Evolutionary conservation across 306 rosid species (phyloP).

Genomic region (Quercus suber): DNA sequence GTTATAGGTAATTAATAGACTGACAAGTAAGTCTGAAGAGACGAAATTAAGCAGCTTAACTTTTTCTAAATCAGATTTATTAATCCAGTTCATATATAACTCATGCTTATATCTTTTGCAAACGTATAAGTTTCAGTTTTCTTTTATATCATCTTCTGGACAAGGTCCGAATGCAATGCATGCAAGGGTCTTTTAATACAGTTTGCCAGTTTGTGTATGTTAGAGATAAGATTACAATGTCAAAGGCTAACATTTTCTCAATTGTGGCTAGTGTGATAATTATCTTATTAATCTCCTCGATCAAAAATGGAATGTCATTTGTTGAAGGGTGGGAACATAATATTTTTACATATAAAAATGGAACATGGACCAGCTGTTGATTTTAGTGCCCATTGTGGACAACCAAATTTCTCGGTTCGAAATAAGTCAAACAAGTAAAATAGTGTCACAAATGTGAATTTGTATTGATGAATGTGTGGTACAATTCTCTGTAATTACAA

Average conservation of each 20-base stretch:
- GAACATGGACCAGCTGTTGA: slow-evolving; percentile 27
- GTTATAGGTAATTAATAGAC: slow-evolving; percentile 40
- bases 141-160: slow-evolving; percentile 1
- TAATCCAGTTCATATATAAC: slow-evolving; percentile 51
- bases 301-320: not conserved
- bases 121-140: slow-evolving; percentile 53
- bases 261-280: not conserved
- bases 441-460: too few species aligned
- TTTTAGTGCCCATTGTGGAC: slow-evolving; percentile 89
- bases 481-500: too few species aligned
- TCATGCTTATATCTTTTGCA: slow-evolving; percentile 50
- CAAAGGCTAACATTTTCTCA: not conserved
- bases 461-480: too few species aligned
- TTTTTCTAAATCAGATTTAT: slow-evolving; percentile 59
- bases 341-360: too few species aligned
- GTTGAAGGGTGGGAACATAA: too few species aligned
- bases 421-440: too few species aligned
- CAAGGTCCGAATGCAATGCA: not conserved
- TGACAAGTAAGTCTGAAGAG: slow-evolving; percentile 71
- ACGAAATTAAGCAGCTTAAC: slow-evolving; percentile 43
- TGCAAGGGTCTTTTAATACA: not conserved
- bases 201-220: not conserved
- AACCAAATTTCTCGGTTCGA: too few species aligned
- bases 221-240: not conserved
- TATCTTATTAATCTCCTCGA: not conserved